Evolutionary conservation across 1,284 basidiomycete species (phyloP).

Genomic region (Singerocomus rubriflavus): DNA sequence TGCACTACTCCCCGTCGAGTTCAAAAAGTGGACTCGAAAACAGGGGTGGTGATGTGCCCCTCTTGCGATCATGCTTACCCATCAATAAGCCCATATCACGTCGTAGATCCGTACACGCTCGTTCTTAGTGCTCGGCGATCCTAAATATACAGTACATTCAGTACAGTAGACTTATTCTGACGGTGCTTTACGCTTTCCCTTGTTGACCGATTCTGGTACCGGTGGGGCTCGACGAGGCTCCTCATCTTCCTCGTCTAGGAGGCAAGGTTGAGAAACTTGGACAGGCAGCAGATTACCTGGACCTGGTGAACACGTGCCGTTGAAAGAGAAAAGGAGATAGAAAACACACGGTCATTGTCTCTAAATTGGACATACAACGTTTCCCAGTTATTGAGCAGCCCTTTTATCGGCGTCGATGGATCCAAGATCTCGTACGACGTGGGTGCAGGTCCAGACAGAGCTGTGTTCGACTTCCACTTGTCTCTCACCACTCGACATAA

Average conservation of each 20-base stretch:
- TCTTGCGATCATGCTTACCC: background rate
- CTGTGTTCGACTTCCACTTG: slow-evolving; percentile 44
- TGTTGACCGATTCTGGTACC: slow-evolving; percentile 26
- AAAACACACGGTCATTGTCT: slow-evolving; percentile 50
- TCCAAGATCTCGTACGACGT: slow-evolving; percentile 48
- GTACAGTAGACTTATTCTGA: slow-evolving; percentile 21
- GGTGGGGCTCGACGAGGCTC: slow-evolving; percentile 27
- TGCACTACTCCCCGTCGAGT: slow-evolving; percentile 66
- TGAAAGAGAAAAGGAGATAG: too few relatives aligned
- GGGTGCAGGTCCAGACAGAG: slow-evolving; percentile 1
- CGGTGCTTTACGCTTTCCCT: slow-evolving; percentile 48
- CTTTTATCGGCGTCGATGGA: slow-evolving; percentile 45
- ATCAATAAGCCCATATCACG: too few relatives aligned
- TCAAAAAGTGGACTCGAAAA: slow-evolving; percentile 20
- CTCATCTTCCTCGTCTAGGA: slow-evolving; percentile 46
- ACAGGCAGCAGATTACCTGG: slow-evolving; percentile 43
- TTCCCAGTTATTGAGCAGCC: slow-evolving; percentile 60
- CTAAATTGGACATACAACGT: slow-evolving; percentile 62
- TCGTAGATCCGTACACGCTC: too few relatives aligned
- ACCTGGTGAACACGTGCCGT: background rate
- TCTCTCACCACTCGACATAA: slow-evolving; percentile 53
- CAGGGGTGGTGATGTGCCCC: slow-evolving; percentile 4
- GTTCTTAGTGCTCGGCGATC: too few relatives aligned
- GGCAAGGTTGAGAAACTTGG: slow-evolving; percentile 39
- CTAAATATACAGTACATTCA: slow-evolving; percentile 24